Base-by-base conservation (phyloP, 352 stramenopile genomes). In the Globisporangium canariense region DNA sequence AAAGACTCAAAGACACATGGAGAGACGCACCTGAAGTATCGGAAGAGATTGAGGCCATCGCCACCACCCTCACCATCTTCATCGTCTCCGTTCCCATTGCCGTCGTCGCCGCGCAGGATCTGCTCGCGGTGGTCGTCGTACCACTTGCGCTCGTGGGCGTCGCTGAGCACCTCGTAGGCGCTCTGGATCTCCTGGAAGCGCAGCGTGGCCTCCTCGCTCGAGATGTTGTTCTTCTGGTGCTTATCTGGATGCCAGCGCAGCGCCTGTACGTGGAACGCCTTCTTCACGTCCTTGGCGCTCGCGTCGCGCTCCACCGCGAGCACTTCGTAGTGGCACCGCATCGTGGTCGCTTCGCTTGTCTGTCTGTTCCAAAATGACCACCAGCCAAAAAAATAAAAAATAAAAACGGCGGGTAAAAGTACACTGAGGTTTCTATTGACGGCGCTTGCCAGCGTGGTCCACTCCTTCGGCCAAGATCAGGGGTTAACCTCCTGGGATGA, bases 91-190 rank as follows among this genome's bases (percentile, higher is more conserved):
- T 28, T 2, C 25, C 66, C 71, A 2, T 69, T 63, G 56, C 67
- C 75, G 45, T 82, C 83, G 58, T 78, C 85, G 25, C 82, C 78
- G n/a, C 84, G 83, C 41, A 94, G 71, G 73, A 96, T 90, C 68
- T 94, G 85, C 46, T 96, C 87, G 50, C 87, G 81, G 60, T 96
- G 87, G 32, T 96, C 83, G 68, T 96, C 87, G 73, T 96, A 96
- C 87, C 87, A 96, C 74, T 93, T 90, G 71, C 84, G 84, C 68
- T 94, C 83, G 58, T 93, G 84, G 50, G 81, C 70, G 68, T 96
- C 84, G 54, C 82, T 93, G 36, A 96, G 79, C 67, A 96, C 85
- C 65, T 92, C 84, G 70, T 96, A 96, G 14, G 87, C 85, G 66
- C 73, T 90, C 72, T 96, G 87, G 62, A 96, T 89, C 66, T 88